Evolutionary conservation across 2,329 filamentous ascomycete species (phyloP).

Genomic region (Ophiostoma piceae): DNA sequence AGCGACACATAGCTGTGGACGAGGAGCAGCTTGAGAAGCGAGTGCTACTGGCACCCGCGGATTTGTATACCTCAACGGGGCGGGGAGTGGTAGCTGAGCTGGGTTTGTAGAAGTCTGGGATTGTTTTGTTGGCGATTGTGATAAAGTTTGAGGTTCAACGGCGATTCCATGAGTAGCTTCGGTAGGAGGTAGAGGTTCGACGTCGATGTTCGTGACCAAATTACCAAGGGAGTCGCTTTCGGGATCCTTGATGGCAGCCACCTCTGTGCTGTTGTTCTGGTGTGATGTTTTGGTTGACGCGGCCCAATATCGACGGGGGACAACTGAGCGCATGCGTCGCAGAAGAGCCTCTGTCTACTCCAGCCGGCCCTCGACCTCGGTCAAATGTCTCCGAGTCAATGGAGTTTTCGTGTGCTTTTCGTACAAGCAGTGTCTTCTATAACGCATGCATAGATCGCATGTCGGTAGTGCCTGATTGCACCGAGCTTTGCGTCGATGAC

Average conservation of each 20-base stretch:
- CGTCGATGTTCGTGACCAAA: background rate
- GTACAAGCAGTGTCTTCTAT: constrained; percentile 39
- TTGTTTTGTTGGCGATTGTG: background rate
- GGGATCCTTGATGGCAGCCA: background rate
- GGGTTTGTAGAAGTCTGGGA: background rate
- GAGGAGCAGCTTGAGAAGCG: background rate
- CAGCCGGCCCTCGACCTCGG: constrained; percentile 33
- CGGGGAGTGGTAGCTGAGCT: background rate
- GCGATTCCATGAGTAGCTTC: background rate
- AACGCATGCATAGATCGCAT: constrained; percentile 35
- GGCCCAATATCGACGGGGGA: background rate
- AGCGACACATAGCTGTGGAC: background rate
- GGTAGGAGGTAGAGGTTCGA: background rate
- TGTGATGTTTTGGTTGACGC: background rate
- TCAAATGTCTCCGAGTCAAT: constrained; percentile 43
- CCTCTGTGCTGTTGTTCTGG: background rate
- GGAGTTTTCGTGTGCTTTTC: constrained; percentile 46
- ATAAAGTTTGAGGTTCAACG: background rate
- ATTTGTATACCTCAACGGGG: background rate
- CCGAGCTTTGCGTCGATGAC: constrained; percentile 38
- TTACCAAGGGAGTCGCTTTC: background rate
- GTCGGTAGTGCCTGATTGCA: constrained; percentile 38
- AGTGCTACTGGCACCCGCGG: background rate
- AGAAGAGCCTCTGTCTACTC: constrained; percentile 10
- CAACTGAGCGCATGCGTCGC: background rate